phyloP scores from a whole-genome alignment of 2,329 filamentous ascomycete species.

The Aspergillus texensis region DNA sequence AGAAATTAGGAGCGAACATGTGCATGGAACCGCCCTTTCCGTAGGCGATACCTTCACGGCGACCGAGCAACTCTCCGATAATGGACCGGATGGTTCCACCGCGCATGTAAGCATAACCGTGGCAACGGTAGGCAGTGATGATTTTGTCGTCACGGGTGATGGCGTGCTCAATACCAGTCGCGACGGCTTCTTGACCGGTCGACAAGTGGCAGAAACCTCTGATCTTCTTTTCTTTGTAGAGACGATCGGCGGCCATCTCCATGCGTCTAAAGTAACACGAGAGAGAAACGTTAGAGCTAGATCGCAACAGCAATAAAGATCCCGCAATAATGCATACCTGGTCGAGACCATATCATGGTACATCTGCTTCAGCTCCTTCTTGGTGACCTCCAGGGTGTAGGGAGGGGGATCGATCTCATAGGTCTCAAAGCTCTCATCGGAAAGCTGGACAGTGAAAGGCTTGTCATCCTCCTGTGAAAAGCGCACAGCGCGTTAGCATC shows the following conservation, averaged over 20 bases:
- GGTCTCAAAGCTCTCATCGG: conserved; percentile 98
- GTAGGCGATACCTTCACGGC: conserved; percentile 94
- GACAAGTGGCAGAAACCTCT: conserved; percentile 99
- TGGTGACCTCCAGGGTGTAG: conserved; percentile 90
- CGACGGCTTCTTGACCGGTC: conserved; percentile 95
- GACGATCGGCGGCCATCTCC: conserved; percentile 98
- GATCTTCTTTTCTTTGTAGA: conserved; percentile 99
- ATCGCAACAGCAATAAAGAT: background rate
- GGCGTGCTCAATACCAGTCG: conserved; percentile 94
- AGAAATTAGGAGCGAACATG: conserved; percentile 99
- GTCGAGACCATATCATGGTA: conserved; percentile 97
- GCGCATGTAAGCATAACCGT: conserved; percentile 97
- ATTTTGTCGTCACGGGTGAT: conserved; percentile 89
- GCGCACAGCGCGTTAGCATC: conserved; percentile 25
- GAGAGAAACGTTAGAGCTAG: background rate
- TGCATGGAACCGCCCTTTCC: conserved; percentile 99
- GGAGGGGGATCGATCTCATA: conserved; percentile 97
- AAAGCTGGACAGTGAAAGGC: conserved; percentile 87
- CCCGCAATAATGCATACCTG: conserved; percentile 63
- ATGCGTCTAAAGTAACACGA: conserved; percentile 70
- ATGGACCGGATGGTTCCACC: conserved; percentile 87
- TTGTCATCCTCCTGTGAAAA: conserved; percentile 80
- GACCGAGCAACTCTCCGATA: conserved; percentile 92
- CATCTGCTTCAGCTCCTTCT: conserved; percentile 98
- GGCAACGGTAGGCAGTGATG: conserved; percentile 98